Percentiles rank a stretch among this genome's conserved stretches.
Evolutionary conservation across 2,329 filamentous ascomycete genomes (phyloP).

Genomic region (Fusarium phyllophilum): DNA sequence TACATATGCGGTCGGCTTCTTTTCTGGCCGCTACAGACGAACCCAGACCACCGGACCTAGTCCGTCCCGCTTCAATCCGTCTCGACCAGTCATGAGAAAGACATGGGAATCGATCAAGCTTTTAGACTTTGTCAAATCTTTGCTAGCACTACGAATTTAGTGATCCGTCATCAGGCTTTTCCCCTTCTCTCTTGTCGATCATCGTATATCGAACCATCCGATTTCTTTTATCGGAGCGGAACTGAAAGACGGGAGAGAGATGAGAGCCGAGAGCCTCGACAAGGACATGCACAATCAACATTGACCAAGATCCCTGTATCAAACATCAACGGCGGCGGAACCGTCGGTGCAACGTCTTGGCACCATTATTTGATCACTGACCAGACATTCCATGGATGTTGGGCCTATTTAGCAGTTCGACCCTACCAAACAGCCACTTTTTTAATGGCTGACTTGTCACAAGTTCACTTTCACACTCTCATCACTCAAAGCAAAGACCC

Average conservation of each 20-base stretch:
- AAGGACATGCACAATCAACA: constrained; percentile 23
- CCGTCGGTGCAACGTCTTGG: constrained; percentile 34
- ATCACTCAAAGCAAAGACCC: background rate
- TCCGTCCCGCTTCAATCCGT: constrained; percentile 10
- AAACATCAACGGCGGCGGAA: constrained; percentile 23
- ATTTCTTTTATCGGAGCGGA: background rate
- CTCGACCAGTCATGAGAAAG: constrained; percentile 6
- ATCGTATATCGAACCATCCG: background rate
- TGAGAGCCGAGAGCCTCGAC: background rate
- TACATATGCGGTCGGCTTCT: constrained; percentile 6
- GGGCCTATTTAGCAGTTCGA: background rate
- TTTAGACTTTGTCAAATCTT: constrained; percentile 26
- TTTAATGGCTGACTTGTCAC: background rate
- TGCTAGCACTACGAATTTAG: background rate
- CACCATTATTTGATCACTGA: background rate
- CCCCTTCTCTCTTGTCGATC: constrained; percentile 15
- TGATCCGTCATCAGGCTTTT: background rate
- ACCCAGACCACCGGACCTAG: constrained; percentile 2
- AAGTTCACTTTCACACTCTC: background rate
- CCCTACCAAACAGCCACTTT: background rate
- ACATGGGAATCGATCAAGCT: constrained; percentile 24
- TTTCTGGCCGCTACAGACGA: constrained; percentile 13
- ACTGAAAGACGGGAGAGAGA: constrained; percentile 12
- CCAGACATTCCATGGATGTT: background rate
- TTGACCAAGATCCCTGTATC: constrained; percentile 11